Percentiles rank a stretch among this genome's conserved stretches.
These are phyloP conservation scores for Monotropa hypopitys DNA, from an alignment of 179 eudicot genomes.

Conservation along the genomic window DNA sequence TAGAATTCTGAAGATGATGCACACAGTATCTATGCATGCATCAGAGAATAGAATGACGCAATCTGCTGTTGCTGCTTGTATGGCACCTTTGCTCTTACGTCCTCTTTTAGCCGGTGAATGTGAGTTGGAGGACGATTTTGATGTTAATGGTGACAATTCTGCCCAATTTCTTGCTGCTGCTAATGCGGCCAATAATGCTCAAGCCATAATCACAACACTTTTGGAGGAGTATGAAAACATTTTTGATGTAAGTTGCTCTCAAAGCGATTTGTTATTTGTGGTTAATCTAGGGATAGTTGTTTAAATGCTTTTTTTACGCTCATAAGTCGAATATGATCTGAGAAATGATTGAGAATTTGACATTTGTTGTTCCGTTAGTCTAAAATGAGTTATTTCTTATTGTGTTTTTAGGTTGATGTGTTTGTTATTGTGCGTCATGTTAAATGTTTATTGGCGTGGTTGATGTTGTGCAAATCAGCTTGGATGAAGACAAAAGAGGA, in stretches of 20 bases:
- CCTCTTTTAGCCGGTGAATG: slow-evolving; percentile 99
- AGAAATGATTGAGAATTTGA: neutral
- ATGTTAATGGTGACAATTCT: slow-evolving; percentile 71
- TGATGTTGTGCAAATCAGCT: neutral
- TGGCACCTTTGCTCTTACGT: slow-evolving; percentile 97
- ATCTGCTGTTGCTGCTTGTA: slow-evolving; percentile 96
- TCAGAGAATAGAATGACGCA: slow-evolving; percentile 88
- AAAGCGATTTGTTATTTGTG: neutral
- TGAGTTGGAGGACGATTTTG: slow-evolving; percentile 88
- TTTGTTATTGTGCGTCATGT: neutral
- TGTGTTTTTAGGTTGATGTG: neutral
- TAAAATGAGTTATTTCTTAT: neutral
- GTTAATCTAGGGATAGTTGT: neutral
- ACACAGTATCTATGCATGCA: slow-evolving; percentile 58
- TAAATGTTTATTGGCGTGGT: neutral
- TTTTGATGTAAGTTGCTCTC: slow-evolving; percentile 58
- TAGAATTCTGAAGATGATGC: slow-evolving; percentile 97
- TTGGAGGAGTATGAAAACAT: slow-evolving; percentile 68
- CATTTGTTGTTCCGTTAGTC: neutral
- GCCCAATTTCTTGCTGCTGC: slow-evolving; percentile 99
- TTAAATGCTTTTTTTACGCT: neutral
- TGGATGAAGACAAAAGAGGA: neutral
- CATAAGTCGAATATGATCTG: neutral
- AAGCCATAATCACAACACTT: slow-evolving; percentile 72
- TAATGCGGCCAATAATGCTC: slow-evolving; percentile 96